Evolutionary conservation across 768 basidiomycete genomes (phyloP).

Genomic region (Phylloporus arenicola): DNA sequence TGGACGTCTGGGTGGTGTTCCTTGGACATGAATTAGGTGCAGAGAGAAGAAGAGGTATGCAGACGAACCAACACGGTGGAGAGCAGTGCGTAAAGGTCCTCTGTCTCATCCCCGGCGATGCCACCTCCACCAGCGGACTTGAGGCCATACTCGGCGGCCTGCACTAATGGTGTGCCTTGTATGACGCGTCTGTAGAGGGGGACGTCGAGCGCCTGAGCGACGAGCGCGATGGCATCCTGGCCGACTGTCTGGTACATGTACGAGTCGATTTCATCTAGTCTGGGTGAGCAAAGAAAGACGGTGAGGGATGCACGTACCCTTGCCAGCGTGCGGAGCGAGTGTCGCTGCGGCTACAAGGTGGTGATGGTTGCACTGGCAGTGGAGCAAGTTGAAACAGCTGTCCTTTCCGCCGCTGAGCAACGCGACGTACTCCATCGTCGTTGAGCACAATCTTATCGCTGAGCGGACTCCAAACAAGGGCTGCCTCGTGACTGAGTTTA

Average conservation of each 20-base stretch:
- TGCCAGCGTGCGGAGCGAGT: slow-evolving; percentile 75
- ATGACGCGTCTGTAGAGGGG: slow-evolving; percentile 85
- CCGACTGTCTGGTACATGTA: slow-evolving; percentile 99
- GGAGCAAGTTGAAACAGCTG: slow-evolving; percentile 90
- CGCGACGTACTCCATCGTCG: slow-evolving; percentile 82
- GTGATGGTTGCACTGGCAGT: slow-evolving; percentile 84
- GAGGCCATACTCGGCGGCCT: slow-evolving; percentile 81
- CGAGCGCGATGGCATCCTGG: slow-evolving; percentile 83
- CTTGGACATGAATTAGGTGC: slow-evolving; percentile 34
- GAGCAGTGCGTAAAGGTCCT: slow-evolving; percentile 79
- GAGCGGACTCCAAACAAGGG: slow-evolving; percentile 18
- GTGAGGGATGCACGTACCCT: slow-evolving; percentile 48
- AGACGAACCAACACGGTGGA: slow-evolving; percentile 64
- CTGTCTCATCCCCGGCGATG: slow-evolving; percentile 86
- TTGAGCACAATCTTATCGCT: slow-evolving; percentile 12
- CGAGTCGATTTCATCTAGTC: slow-evolving; percentile 92
- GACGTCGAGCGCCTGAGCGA: slow-evolving; percentile 79
- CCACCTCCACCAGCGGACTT: slow-evolving; percentile 47
- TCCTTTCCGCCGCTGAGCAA: slow-evolving; percentile 97
- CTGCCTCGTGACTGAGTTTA: background rate
- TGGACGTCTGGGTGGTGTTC: slow-evolving; percentile 70
- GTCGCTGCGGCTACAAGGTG: slow-evolving; percentile 85
- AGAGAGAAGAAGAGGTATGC: background rate
- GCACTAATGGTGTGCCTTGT: slow-evolving; percentile 71
- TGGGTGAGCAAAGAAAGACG: slow-evolving; percentile 1